Base-by-base conservation (phyloP, 2,329 filamentous ascomycete species). In the Claviceps sp. region DNA sequence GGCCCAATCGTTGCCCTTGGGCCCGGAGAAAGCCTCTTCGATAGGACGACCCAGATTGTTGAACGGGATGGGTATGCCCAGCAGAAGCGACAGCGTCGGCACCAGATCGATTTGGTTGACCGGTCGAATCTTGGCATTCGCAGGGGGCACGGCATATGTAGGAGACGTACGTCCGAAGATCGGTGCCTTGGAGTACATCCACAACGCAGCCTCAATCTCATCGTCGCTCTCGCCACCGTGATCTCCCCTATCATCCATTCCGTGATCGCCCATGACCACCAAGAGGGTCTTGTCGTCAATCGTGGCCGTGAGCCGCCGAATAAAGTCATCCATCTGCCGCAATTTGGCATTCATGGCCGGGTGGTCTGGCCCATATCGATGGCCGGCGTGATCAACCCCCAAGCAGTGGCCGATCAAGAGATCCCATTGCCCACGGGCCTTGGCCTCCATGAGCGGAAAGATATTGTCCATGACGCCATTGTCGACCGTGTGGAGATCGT, bases 221-320 rank as follows among this genome's bases (percentile, higher is more conserved):
- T 97, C 89, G 59, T 96, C 88, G 37, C 91, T 96, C 71, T 98
- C 93, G 51, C 93, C 93, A n/a, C 93, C 93, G 63, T 98, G 93
- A 59, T 98, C 93, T 18, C 93, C 93, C 70, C 98, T 97, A 55
- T 79, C 74, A 66, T 98, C 93, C 93, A 98, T 98, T 11, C 93
- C 93, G 63, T 98, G 93, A 65, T 98, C 93, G n/a, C 93, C 93
- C 88, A 98, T 95, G 14, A 98, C 86, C 20, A 98, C 82, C 38
- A 98, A 72, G 22, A 98, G 72, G 0, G 93, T 98, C 52, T 88
- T 73, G 50, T 96, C 85, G 60, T 95, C 91, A 18, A 98, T 72
- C 3, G 72, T 72, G 0, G 78, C 73, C 3, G 86, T 82, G 51
- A 97, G 74, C 26, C 84, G 76, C 44, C 82, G 78, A 53, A 97